Percentiles rank a stretch among this genome's conserved stretches.
Evolutionary conservation across 2,329 filamentous ascomycete species (phyloP).

Genomic region (Hymenoscyphus occultus): DNA sequence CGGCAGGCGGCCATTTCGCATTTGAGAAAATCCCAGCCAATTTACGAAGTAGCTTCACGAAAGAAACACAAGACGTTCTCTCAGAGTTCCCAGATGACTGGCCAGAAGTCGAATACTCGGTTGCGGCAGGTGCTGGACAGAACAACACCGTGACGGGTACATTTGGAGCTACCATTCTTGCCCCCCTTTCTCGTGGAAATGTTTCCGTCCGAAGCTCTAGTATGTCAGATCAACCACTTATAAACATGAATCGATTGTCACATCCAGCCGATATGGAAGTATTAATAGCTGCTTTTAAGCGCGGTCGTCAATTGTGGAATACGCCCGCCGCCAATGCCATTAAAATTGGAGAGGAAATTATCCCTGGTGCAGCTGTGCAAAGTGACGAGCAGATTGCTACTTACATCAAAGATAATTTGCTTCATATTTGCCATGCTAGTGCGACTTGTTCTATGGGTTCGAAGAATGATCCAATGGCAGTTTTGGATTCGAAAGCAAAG

Average conservation of each 20-base stretch:
- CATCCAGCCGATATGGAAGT: conserved; percentile 44
- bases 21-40: conserved; percentile 37
- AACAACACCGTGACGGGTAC: conserved; percentile 13
- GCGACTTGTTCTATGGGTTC: conserved; percentile 53
- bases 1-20: conserved; percentile 36
- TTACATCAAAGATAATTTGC: conserved; percentile 29
- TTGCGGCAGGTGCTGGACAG: conserved; percentile 42
- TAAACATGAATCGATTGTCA: conserved; percentile 46
- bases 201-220: conserved; percentile 40
- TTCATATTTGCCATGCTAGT: conserved; percentile 47
- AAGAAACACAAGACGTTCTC: conserved; percentile 38
- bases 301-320: conserved; percentile 38
- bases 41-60: conserved; percentile 34
- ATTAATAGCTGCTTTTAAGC: conserved; percentile 43
- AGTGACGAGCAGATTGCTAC: conserved; percentile 25
- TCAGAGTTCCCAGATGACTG: conserved; percentile 36
- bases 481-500: conserved; percentile 54
- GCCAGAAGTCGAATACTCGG: conserved; percentile 26
- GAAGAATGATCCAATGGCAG: conserved; percentile 51
- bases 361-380: conserved; percentile 16
- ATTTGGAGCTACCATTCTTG: conserved; percentile 41
- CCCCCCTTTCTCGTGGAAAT: conserved; percentile 44
- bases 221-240: conserved; percentile 37
- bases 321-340: conserved; percentile 13
- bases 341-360: conserved; percentile 21